Percentiles rank a stretch among this genome's conserved stretches.
Evolutionary conservation across 768 basidiomycete species (phyloP).

Genomic region (Cystofilobasidium ferigula): DNA sequence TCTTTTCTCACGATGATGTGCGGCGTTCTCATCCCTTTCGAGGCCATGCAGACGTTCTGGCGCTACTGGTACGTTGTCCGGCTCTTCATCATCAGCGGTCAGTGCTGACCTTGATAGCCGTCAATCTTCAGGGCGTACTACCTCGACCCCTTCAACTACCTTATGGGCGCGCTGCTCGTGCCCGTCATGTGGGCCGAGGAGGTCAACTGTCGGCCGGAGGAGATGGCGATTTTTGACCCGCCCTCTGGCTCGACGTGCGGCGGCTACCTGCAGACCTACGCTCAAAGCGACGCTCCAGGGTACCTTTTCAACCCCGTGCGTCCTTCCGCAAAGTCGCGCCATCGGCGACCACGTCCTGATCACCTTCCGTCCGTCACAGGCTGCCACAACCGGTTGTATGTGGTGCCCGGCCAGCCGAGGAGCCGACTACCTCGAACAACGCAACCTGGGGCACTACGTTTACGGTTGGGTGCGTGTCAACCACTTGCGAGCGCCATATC

Average conservation of each 20-base stretch:
- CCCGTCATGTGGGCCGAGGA: not conserved
- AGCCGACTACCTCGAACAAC: conserved; percentile 31
- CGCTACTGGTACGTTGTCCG: conserved; percentile 1
- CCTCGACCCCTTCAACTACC: conserved; percentile 22
- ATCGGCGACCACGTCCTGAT: not conserved
- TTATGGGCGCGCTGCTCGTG: conserved; percentile 13
- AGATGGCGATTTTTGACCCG: conserved; percentile 29
- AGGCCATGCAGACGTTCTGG: conserved; percentile 28
- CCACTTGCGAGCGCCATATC: not conserved
- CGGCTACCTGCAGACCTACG: conserved; percentile 32
- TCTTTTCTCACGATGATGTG: conserved; percentile 25
- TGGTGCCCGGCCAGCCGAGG: conserved; percentile 34
- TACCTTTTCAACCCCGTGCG: conserved; percentile 29
- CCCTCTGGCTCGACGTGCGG: conserved; percentile 35
- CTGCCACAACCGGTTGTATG: conserved; percentile 29
- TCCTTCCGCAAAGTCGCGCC: not conserved
- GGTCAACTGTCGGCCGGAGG: not conserved
- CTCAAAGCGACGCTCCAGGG: conserved; percentile 29
- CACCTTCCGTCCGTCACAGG: conserved; percentile 7
- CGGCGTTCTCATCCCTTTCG: conserved; percentile 22
- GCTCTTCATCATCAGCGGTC: not conserved
- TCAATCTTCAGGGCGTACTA: conserved; percentile 30
- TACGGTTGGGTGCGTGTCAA: conserved; percentile 7
- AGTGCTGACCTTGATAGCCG: not conserved
- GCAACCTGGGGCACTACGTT: conserved; percentile 5